Base-by-base conservation (phyloP, 148 eudicot genomes). In the Bassia scoparia region DNA sequence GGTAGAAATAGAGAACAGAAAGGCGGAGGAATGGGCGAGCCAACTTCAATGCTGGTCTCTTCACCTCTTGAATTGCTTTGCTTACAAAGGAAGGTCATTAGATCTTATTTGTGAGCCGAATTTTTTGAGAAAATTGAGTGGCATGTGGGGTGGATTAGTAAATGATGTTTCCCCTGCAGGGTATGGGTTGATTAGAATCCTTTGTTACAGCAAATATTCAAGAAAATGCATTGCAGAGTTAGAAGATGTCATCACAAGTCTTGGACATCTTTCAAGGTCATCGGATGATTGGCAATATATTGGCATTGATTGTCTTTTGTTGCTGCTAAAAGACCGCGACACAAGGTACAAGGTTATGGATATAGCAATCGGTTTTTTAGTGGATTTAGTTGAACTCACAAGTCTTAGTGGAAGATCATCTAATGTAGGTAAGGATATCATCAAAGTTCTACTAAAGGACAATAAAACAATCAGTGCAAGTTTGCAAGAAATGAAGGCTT, bases 21-120 rank as follows among this genome's bases (percentile, higher is more conserved):
- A 92, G 50, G 98, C 91, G 5, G 98, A 90, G 81, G 93, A 90
- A 80, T 92, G 98, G 98, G 93, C 90, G 20, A 88, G 93, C 72
- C 96, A 92, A 69, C 78, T 88, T 3, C 98, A 90, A 64, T 87
- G 93, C 61, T 92, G 96, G 96, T 88, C 83, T 43, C 69, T 92
- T 44, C 81, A 83, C 75, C 83, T 92, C 54, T 55, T 92, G 23
- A 87, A 87, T 69, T 77, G 88, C 53, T 92, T 92, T 74, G 93
- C 87, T 21, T 73, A 75, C 33, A 90, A 80, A 77, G 81, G 76
- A 24, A 84, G 84, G 70, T 79, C 81, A 58, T 78, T 92, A 43
- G 61, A 79, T 74, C 76, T 84, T 26, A 85, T 92, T 11, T 92
- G 93, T 61, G 73, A 69, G 70, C 44, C 53, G 21, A 5, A 3